phyloP scores from a whole-genome alignment of 2,329 filamentous ascomycete genomes.

The Pseudogymnoascus sp. region DNA sequence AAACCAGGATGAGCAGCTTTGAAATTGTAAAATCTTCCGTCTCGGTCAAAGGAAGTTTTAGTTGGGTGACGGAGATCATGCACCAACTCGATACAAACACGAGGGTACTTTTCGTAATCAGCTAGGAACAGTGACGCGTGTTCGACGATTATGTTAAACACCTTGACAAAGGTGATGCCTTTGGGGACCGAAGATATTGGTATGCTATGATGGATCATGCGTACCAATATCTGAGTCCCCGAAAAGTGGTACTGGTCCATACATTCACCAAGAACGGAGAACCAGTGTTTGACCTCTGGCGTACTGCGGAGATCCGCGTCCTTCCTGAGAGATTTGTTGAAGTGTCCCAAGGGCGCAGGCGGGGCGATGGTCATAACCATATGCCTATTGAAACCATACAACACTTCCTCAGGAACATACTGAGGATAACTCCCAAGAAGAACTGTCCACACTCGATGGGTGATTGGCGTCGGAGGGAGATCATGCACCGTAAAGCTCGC shows the following conservation, averaged over 20 bases:
- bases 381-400: constrained; percentile 15
- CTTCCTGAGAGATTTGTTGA: constrained; percentile 14
- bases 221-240: constrained; percentile 9
- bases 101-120: constrained; percentile 12
- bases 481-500: constrained; percentile 11
- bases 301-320: constrained; percentile 13
- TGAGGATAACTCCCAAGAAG: constrained; percentile 11
- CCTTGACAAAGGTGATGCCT: constrained; percentile 10
- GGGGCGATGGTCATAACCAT: constrained; percentile 15
- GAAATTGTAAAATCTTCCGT: too few species aligned
- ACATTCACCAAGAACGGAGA: constrained; percentile 10
- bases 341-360: constrained; percentile 9
- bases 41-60: too few species aligned
- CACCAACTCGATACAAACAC: constrained; percentile 12
- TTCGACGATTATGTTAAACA: constrained; percentile 9
- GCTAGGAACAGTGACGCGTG: constrained; percentile 14
- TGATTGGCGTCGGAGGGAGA: constrained; percentile 14
- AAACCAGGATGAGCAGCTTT: too few species aligned
- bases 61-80: constrained; percentile 12
- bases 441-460: constrained; percentile 9
- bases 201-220: constrained; percentile 9
- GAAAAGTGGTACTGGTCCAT: constrained; percentile 4
- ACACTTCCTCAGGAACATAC: constrained; percentile 10
- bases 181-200: constrained; percentile 1
- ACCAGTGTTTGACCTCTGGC: constrained; percentile 14